Evolutionary conservation across 371 early-diverging fungal genomes (phyloP), one percentile per base, ranked within the genome.

Genomic region (Umbelopsis sp.): DNA sequence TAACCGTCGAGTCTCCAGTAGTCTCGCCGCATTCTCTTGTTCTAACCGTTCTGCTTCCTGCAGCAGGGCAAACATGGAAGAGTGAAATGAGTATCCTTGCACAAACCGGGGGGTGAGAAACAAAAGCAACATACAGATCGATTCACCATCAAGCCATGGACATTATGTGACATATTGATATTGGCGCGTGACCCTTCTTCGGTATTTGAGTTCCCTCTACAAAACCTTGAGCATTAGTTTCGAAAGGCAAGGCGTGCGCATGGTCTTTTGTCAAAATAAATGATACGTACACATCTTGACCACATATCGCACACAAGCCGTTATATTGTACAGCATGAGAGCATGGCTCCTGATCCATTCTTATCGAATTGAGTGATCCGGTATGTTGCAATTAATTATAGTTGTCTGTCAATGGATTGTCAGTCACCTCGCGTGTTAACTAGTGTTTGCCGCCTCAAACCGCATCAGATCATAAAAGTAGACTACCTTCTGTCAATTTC

Each of bases 281-380:
- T 29, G 4, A 29, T 29, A 24, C 65, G 11, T 35, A 32, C 16
- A 16, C n/a, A 11, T 66, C 38, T 50, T 87, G 84, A 44, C 93
- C 93, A 73, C 97, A 97, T 12, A 87, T 67, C 22, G 90, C 92
- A 72, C 97, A 96, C 52, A 96, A 76, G n/a, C 94, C 95, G 35
- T 87, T 85, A 50, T 88, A 91, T 65, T 90, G 91, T 1, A 93
- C 87, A 63, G 87, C 88, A 71, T 97, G 97, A 37, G 81, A 80
- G 79, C 97, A 96, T 68, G 67, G 65, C 70, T 69, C 76, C 74
- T 57, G 57, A 35, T 57, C 57, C 37, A 16, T 35, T 29, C 29
- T 35, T 18, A 35, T 57, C 18, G 22, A 57, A 18, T 7, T 8
- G 22, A 4, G 10, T 11, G 35, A 18, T 57, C 57, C 6, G 29